A percentile compares a stretch with the other conserved stretches of the same genome.
Evolutionary conservation across 2,329 filamentous ascomycete genomes (phyloP).

Genomic region (Shiraia bambusicola): DNA sequence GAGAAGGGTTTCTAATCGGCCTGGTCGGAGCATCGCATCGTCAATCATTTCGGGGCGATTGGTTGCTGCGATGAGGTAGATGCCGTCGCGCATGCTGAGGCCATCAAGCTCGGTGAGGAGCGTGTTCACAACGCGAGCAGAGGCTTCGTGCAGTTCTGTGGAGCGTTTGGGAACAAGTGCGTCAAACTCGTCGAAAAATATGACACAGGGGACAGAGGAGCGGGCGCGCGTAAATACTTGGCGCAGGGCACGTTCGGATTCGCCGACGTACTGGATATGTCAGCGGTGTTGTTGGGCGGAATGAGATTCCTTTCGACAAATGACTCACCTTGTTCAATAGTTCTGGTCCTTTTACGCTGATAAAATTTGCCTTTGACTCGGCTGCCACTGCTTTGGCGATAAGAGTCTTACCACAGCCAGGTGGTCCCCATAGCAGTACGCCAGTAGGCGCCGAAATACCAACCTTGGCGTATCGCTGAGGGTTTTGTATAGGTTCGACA

Average conservation of each 20-base stretch:
- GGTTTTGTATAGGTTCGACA: slow-evolving; percentile 83
- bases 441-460: slow-evolving; percentile 82
- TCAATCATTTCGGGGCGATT: slow-evolving; percentile 97
- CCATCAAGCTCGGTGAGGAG: slow-evolving; percentile 93
- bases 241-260: slow-evolving; percentile 88
- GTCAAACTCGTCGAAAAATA: slow-evolving; percentile 98
- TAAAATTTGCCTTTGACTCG: slow-evolving; percentile 95
- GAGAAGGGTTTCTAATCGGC: slow-evolving; percentile 81
- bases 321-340: slow-evolving; percentile 76
- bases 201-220: slow-evolving; percentile 83
- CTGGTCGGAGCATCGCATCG: slow-evolving; percentile 88
- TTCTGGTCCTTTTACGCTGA: slow-evolving; percentile 94
- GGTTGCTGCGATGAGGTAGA: slow-evolving; percentile 93
- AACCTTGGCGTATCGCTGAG: slow-evolving; percentile 72
- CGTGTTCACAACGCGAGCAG: slow-evolving; percentile 88
- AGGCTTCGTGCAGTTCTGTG: slow-evolving; percentile 74
- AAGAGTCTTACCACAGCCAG: slow-evolving; percentile 94
- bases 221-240: slow-evolving; percentile 89
- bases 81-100: slow-evolving; percentile 73
- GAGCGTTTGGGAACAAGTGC: slow-evolving; percentile 85
- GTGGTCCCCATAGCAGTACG: slow-evolving; percentile 93
- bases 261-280: slow-evolving; percentile 71
- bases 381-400: slow-evolving; percentile 95
- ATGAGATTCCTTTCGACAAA: neutral
- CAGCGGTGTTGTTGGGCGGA: neutral